Evolutionary conservation across 768 basidiomycete species (phyloP), one percentile per base, ranked within the genome.

Genomic region (Rickenella mellea): DNA sequence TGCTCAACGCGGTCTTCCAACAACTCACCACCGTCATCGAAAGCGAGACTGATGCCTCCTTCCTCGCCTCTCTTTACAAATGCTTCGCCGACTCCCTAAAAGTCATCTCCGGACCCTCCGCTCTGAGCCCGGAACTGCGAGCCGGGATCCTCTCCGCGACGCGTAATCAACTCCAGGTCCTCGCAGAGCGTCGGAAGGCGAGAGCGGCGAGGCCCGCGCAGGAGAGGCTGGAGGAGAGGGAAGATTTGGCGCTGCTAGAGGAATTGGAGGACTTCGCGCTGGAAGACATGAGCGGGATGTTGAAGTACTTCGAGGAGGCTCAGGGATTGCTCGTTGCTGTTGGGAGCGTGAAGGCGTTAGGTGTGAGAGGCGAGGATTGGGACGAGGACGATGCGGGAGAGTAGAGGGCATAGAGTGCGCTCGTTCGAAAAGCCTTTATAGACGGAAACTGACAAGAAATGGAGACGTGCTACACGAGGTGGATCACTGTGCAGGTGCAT

Each of bases 261-360:
- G 85, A 90, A 66, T 79, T 87, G 62, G 86, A 87, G 56, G 84
- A 84, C 43, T 86, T 82, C 53, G 81, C 78, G 50, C 55, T 87
- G 49, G 84, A 87, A 55, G 86, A 87, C 55, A 85, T 88, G 78
- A 70, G 62, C 33, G 80, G 75, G 67, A 66, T 82, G 60, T 52
- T 86, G 41, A 47, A 51, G 31, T 48, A 64, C 46, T 63, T 88
- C 42, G 80, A 85, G 49, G 48, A 59, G 20, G 69, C 69, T 35
- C 80, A 86, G 58, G 67, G 74, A n/a, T 51, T 88, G 45, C 54
- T 86, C 39, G 68, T 87, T 29, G 83, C 83, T 0, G 66, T 88
- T 1, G 69, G 76, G 42, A 78, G 83, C 55, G 81, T 89, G 27
- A 68, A 75, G 49, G 84, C 85, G 39, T 60, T 88, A 35, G 83